A percentile compares a stretch with the other conserved stretches of the same genome.
Evolutionary conservation across 306 rosid species (phyloP).

Genomic region (Cicer chorassanicum): DNA sequence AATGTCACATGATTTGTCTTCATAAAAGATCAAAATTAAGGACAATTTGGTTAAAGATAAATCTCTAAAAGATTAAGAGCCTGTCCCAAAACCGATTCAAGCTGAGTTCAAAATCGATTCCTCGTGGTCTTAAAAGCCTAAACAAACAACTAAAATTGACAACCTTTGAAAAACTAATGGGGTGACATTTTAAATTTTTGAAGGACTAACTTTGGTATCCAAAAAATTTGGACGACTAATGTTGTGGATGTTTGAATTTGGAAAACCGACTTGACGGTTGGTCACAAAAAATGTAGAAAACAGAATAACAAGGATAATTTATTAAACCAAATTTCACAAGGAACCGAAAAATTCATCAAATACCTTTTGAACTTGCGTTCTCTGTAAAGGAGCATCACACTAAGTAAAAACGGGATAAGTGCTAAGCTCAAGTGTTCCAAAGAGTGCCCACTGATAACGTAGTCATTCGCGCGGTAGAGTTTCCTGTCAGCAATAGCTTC

Average conservation of each 20-base stretch:
- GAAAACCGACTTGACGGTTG: not conserved
- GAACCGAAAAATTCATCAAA: not conserved
- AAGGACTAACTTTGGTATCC: not conserved
- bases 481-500: conserved; percentile 65
- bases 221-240: not conserved
- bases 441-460: conserved; percentile 67
- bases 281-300: not conserved
- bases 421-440: conserved; percentile 66
- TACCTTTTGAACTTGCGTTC: conserved; percentile 56
- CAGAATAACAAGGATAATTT: not conserved
- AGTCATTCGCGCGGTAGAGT: conserved; percentile 54
- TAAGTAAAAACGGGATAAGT: conserved; percentile 55
- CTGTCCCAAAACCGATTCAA: not conserved
- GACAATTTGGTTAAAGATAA: not conserved
- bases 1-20: not conserved
- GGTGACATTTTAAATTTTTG: not conserved
- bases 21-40: not conserved
- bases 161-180: not conserved
- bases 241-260: not conserved
- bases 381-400: conserved; percentile 63
- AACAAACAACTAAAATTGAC: not conserved
- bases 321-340: conserved; percentile 1
- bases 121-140: not conserved
- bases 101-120: not conserved
- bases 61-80: not conserved